Evolutionary conservation across 306 rosid genomes (phyloP).

Genomic region (Calophaca sinica): DNA sequence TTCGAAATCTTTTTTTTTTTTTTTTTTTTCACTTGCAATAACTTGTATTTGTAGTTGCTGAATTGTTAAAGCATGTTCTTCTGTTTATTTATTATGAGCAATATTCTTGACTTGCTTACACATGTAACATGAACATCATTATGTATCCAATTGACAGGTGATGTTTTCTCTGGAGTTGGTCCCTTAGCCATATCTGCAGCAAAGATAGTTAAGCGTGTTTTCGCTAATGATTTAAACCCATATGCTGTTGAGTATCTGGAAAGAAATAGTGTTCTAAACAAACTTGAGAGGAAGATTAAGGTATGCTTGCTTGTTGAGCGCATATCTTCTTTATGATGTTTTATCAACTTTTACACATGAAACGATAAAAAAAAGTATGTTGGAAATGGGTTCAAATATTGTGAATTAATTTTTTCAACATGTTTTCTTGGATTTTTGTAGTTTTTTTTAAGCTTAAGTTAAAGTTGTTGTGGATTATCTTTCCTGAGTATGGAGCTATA

Average conservation of each 20-base stretch:
- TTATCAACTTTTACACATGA: not conserved
- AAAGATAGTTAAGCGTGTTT: constrained; percentile 82
- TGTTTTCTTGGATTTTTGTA: not conserved
- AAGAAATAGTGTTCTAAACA: constrained; percentile 84
- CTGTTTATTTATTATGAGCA: constrained; percentile 20
- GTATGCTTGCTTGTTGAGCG: constrained; percentile 52
- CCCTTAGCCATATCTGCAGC: constrained; percentile 92
- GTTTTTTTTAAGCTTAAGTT: constrained; percentile 24
- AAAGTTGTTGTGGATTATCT: constrained; percentile 27
- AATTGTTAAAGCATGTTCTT: constrained; percentile 36
- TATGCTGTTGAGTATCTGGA: constrained; percentile 82
- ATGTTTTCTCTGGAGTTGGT: constrained; percentile 96
- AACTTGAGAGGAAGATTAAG: constrained; percentile 86
- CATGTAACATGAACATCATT: constrained; percentile 32
- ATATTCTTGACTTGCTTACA: constrained; percentile 34
- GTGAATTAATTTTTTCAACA: not conserved
- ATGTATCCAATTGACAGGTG: constrained; percentile 63
- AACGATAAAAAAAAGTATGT: constrained; percentile 28
- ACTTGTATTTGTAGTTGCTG: constrained; percentile 34
- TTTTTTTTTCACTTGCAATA: not conserved
- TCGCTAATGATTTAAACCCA: constrained; percentile 93
- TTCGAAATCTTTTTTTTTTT: not conserved
- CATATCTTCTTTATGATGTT: constrained; percentile 28
- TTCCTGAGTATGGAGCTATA: not conserved
- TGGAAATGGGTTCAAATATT: constrained; percentile 17